Percentiles rank a stretch among this genome's conserved stretches.
Evolutionary conservation across 1,139 yeast genomes (phyloP).

Genomic region (Yamadazyma atmosphaerica): DNA sequence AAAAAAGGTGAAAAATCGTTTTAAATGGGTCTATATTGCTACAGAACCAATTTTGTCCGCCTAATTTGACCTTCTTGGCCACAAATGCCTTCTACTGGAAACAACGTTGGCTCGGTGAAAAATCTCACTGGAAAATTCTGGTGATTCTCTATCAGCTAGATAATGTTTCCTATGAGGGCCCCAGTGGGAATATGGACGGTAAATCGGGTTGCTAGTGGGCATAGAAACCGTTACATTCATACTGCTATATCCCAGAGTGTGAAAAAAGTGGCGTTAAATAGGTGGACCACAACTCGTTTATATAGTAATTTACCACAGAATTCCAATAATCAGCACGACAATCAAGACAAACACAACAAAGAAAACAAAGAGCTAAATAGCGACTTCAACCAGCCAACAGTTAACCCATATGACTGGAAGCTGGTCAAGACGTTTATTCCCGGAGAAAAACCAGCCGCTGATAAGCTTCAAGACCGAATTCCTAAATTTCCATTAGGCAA

Average conservation of each 20-base stretch:
- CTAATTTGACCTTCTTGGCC: too few species aligned
- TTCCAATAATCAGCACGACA: neutral
- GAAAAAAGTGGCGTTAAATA: too few species aligned
- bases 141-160: too few species aligned
- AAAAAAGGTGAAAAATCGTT: too few species aligned
- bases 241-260: too few species aligned
- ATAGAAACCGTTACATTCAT: too few species aligned
- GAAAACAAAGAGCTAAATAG: neutral
- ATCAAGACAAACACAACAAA: neutral
- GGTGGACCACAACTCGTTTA: too few species aligned
- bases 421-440: conserved; percentile 55
- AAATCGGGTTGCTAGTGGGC: too few species aligned
- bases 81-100: neutral
- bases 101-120: neutral
- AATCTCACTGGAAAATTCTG: neutral
- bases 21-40: too few species aligned
- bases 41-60: too few species aligned
- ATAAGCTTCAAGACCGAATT: conserved; percentile 47
- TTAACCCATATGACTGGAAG: conserved; percentile 41
- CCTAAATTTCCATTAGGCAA: conserved; percentile 69
- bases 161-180: too few species aligned
- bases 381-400: neutral
- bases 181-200: too few species aligned
- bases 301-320: neutral
- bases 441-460: conserved; percentile 55